These are phyloP conservation scores for Dictyostelium brefeldianum DNA, from an alignment of 78 protist genomes.

Conservation along the genomic window DNA sequence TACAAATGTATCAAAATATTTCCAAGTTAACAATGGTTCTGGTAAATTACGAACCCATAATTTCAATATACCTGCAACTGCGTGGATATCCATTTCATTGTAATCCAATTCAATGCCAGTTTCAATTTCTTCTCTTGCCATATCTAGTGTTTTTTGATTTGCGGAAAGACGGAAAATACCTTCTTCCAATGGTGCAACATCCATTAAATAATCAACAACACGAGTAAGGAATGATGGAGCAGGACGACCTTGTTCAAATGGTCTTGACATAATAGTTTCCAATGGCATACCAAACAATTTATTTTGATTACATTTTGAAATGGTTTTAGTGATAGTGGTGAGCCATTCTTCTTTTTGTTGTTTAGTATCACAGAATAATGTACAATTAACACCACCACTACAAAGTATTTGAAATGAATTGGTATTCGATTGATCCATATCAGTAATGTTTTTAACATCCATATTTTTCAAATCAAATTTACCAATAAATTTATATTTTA, in stretches of 20 bases:
- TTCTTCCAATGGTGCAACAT: constrained; percentile 53
- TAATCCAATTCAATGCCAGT: constrained; percentile 72
- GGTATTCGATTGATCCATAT: constrained; percentile 20
- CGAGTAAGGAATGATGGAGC: constrained; percentile 61
- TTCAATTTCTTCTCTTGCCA: constrained; percentile 64
- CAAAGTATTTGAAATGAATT: constrained; percentile 3
- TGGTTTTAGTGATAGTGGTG: constrained; percentile 30
- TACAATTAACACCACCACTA: constrained; percentile 1
- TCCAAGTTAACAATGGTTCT: constrained; percentile 79
- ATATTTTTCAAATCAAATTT: constrained; percentile 61
- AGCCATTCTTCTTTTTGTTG: constrained; percentile 57
- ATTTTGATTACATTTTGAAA: constrained; percentile 53
- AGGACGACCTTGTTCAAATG: constrained; percentile 53
- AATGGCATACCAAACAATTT: constrained; percentile 54
- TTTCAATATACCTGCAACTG: constrained; percentile 80
- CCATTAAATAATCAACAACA: constrained; percentile 49
- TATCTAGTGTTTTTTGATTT: constrained; percentile 52
- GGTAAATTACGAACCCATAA: constrained; percentile 88
- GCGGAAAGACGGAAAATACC: constrained; percentile 85
- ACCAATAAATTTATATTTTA: constrained; percentile 40
- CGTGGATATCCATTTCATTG: constrained; percentile 77
- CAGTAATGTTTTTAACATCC: constrained; percentile 35
- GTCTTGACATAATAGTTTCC: constrained; percentile 30
- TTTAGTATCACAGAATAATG: constrained; percentile 33
- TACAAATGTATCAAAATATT: constrained; percentile 68